Evolutionary conservation across 208 protist species (phyloP), one percentile per base, ranked within the genome.

Genomic region (Lotmaria passim): DNA sequence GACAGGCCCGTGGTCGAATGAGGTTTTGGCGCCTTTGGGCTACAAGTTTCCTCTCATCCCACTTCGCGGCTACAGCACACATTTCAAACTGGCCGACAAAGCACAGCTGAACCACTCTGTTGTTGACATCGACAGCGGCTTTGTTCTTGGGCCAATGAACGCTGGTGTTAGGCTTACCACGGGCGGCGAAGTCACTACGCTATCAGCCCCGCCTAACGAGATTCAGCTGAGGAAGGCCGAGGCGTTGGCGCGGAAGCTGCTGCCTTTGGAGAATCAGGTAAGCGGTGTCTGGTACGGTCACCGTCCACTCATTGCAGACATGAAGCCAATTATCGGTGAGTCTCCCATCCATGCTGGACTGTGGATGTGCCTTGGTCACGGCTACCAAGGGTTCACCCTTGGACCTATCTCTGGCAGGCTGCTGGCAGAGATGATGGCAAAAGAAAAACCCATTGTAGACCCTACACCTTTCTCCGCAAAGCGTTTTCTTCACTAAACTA

Each of bases 241-340:
- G 38, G 11, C 47, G 24, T 24, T 69, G 19, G 46, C 53, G 31
- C 68, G 63, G 4, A 30, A 38, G 30, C 43, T 83, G 24, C 60
- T 75, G 19, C 68, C 65, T 12, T 24, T 75, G 7, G 63, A 67
- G 26, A 67, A 76, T 26, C 67, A 69, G 23, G 43, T 73, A 8
- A 51, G 73, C 8, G 52, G 33, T 23, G 60, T 73, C 10, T 78
- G 62, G 71, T 65, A 72, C 26, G 66, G 70, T 14, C 67, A 75
- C 48, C 71, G 67, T n/a, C 68, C 71, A 4, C 66, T 62, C 19
- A 39, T 68, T n/a, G 33, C 66, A 28, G 70, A 82, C 39, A 82
- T 74, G 72, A 81, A 77, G 34, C 77, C 66, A 14, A 53, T 82
- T 28, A 82, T 82, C 6, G 70, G 77, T 12, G 59, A 75, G 21